Evolutionary conservation across 495 filamentous ascomycete genomes (phyloP), one percentile per base, ranked within the genome.

Genomic region (Symbiotaphrina buchneri): DNA sequence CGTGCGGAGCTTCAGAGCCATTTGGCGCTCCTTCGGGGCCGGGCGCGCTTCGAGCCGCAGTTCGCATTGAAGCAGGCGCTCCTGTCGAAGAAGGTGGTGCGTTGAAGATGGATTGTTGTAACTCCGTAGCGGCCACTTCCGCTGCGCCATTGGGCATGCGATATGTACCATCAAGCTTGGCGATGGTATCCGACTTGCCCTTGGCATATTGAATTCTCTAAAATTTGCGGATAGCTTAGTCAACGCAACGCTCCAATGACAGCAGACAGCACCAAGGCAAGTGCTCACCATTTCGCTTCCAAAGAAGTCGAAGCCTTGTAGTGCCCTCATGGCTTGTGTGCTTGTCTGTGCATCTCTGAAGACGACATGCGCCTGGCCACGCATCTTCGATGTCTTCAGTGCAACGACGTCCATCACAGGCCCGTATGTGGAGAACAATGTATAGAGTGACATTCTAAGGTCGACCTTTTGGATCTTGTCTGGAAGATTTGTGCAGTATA

Each of bases 391-490:
- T 0, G 78, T 87, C 52, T 79, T 83, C 43, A 93, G 59, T 20
- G 79, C 75, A 20, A 91, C 76, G n/a, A 99, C 71, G 45, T 95
- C 87, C 29, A 99, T 65, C 10, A 99, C 77, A 6, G 79, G 69
- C 14, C 90, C 90, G 47, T 94, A 85, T 18, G 82, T 92, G 7
- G 78, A 74, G 45, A 95, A 99, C 10, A 95, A 68, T 41, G 76
- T 79, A 53, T 95, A 95, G 5, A 99, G 68, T 8, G 71, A 69
- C 6, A 75, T 71, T 26, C 77, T 66, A 8, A 95, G 57, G 45
- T 93, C 81, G 16, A 62, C 53, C 51, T 95, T 99, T 35, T 66
- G 70, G 31, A 94, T 64, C 53, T 90, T 93, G 35, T 74, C 64
- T 0, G 76, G 68, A 7, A 99, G 63, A 42, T 93, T 93, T 23